Evolutionary conservation across 2,329 filamentous ascomycete species (phyloP).

Genomic region (Fulvia fulva): DNA sequence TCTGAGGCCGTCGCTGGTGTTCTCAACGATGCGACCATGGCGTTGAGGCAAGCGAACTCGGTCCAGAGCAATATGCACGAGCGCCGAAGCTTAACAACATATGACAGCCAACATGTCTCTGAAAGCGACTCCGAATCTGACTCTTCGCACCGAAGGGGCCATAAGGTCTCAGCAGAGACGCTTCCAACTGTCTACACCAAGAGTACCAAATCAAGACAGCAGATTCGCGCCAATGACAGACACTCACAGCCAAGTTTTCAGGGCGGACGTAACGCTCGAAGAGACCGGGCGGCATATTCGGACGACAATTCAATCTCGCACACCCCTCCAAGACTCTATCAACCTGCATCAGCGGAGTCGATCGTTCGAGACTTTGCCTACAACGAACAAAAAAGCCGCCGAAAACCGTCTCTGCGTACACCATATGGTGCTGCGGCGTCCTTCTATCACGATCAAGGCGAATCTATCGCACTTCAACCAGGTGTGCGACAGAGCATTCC

Average conservation of each 20-base stretch:
- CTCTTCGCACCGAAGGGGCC: background rate
- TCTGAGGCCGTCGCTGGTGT: constrained; percentile 39
- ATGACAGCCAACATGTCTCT: constrained; percentile 3
- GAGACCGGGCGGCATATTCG: background rate
- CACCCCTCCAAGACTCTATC: constrained; percentile 30
- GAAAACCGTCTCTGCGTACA: background rate
- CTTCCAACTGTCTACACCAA: constrained; percentile 7
- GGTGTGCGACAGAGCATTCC: constrained; percentile 46
- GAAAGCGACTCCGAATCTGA: background rate
- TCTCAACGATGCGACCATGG: constrained; percentile 37
- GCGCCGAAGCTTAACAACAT: constrained; percentile 6
- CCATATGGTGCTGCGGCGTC: constrained; percentile 53
- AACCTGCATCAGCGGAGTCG: constrained; percentile 28
- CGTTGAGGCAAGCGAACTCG: constrained; percentile 32
- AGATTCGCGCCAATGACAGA: background rate
- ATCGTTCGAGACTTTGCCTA: constrained; percentile 35
- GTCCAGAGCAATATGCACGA: constrained; percentile 13
- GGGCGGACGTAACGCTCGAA: background rate
- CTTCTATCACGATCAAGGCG: constrained; percentile 59
- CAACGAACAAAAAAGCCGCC: constrained; percentile 1
- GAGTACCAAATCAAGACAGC: constrained; percentile 2
- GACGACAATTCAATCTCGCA: constrained; percentile 21
- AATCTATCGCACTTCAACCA: constrained; percentile 56
- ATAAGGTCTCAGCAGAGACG: constrained; percentile 6
- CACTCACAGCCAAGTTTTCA: background rate